These are phyloP conservation scores for Aspergillus ostianus DNA, from an alignment of 495 filamentous ascomycete genomes.

Conservation along the genomic window DNA sequence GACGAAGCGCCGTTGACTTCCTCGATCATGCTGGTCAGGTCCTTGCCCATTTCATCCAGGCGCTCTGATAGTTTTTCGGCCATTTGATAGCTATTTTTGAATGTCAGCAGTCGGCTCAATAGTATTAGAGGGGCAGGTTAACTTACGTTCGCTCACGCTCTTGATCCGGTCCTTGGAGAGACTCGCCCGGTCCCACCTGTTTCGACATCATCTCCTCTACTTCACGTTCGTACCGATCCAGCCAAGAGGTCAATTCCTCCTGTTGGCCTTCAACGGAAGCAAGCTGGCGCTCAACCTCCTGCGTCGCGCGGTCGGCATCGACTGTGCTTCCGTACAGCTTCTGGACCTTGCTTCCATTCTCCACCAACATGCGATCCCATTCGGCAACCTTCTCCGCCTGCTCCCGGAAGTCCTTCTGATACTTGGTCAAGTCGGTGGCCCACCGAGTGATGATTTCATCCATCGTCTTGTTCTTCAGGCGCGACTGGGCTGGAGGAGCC, in stretches of 20 bases:
- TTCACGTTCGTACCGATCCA: conserved; percentile 87
- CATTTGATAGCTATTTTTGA: conserved; percentile 64
- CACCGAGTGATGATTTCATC: conserved; percentile 98
- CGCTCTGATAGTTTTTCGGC: conserved; percentile 87
- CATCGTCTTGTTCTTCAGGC: conserved; percentile 97
- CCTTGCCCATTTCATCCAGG: conserved; percentile 86
- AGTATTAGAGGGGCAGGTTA: background rate
- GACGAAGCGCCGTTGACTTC: conserved; percentile 89
- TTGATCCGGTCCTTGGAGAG: conserved; percentile 81
- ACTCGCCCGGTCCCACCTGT: conserved; percentile 64
- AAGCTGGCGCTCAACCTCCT: conserved; percentile 89
- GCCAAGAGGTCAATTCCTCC: conserved; percentile 76
- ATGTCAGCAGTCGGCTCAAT: conserved; percentile 15
- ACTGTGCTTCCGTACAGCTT: conserved; percentile 83
- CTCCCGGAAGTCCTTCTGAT: conserved; percentile 90
- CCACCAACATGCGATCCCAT: conserved; percentile 90
- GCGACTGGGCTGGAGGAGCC: conserved; percentile 71
- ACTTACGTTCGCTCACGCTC: conserved; percentile 85
- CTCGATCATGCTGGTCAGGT: conserved; percentile 91
- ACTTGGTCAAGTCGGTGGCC: conserved; percentile 91
- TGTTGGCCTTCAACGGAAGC: conserved; percentile 86
- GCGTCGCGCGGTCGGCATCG: conserved; percentile 85
- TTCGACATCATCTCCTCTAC: conserved; percentile 81
- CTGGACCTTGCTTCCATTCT: conserved; percentile 88
- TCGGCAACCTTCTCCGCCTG: conserved; percentile 82